Evolutionary conservation across 1,284 basidiomycete genomes (phyloP).

Genomic region (Ganoderma meredithae): DNA sequence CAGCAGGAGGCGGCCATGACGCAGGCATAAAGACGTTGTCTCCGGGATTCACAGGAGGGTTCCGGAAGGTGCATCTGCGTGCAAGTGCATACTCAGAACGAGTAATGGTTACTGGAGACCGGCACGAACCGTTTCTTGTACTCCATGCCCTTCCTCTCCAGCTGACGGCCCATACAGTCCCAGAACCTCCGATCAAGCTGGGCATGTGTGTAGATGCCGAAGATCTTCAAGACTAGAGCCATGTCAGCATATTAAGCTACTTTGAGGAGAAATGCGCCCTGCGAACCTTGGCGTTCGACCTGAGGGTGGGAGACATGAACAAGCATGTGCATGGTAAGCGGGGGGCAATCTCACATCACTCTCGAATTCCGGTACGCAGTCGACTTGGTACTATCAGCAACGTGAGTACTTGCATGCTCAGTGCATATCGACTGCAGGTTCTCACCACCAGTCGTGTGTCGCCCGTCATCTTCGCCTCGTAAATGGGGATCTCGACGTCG

Average conservation of each 20-base stretch:
- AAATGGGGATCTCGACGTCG: constrained; percentile 58
- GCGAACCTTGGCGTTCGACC: constrained; percentile 69
- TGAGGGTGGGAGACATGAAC: constrained; percentile 11
- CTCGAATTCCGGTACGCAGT: constrained; percentile 61
- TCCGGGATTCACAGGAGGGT: constrained; percentile 43
- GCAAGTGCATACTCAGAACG: too few species aligned
- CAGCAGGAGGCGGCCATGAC: constrained; percentile 37
- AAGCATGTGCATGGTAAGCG: not conserved
- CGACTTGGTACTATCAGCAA: constrained; percentile 64
- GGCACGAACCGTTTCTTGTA: constrained; percentile 54
- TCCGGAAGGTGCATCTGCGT: constrained; percentile 57
- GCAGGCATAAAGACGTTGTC: constrained; percentile 52
- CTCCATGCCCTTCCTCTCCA: constrained; percentile 59
- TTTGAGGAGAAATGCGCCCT: too few species aligned
- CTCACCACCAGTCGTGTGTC: constrained; percentile 68
- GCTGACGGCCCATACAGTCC: constrained; percentile 61
- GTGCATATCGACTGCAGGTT: too few species aligned
- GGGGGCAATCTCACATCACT: constrained; percentile 48
- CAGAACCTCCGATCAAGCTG: constrained; percentile 63
- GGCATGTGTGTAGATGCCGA: constrained; percentile 68
- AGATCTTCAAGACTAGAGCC: constrained; percentile 60
- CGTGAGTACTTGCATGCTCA: too few species aligned
- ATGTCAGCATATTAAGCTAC: too few species aligned
- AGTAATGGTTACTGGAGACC: too few species aligned
- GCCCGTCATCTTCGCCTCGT: constrained; percentile 72